Percentiles rank a stretch among this genome's conserved stretches.
Conservation (phyloP, 352 stramenopile species). For the Globisporangium barbulae region DNA sequence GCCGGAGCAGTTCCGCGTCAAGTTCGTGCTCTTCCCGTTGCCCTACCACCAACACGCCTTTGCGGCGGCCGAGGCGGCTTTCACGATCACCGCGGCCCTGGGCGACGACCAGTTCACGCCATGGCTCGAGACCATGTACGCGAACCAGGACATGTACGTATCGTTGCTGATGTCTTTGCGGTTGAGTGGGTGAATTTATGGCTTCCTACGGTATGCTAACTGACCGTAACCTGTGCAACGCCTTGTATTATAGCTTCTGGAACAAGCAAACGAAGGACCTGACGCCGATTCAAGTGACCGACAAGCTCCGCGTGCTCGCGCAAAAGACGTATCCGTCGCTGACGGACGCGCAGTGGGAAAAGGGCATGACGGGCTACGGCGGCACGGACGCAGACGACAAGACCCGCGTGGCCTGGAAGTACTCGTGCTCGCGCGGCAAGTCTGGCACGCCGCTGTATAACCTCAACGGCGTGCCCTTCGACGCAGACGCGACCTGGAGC, state of each 20-base stretch:
- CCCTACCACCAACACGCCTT: slow-evolving; percentile 82
- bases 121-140: slow-evolving; percentile 81
- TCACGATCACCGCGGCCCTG: slow-evolving; percentile 59
- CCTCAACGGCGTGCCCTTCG: slow-evolving; percentile 73
- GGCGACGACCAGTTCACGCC: slow-evolving; percentile 52
- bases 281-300: slow-evolving; percentile 58
- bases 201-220: background rate
- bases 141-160: slow-evolving; percentile 69
- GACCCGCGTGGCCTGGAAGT: slow-evolving; percentile 73
- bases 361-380: slow-evolving; percentile 72
- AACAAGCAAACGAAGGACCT: slow-evolving; percentile 83
- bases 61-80: slow-evolving; percentile 51
- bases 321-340: slow-evolving; percentile 65
- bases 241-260: slow-evolving; percentile 42
- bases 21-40: slow-evolving; percentile 73
- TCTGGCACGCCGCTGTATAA: slow-evolving; percentile 78
- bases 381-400: slow-evolving; percentile 63
- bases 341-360: slow-evolving; percentile 59
- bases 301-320: slow-evolving; percentile 55
- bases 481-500: slow-evolving; percentile 40
- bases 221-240: background rate
- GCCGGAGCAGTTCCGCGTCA: slow-evolving; percentile 54
- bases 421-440: slow-evolving; percentile 69
- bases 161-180: background rate
- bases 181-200: background rate